Evolutionary conservation across 2,329 filamentous ascomycete species (phyloP), one percentile per base, ranked within the genome.

Genomic region (Rhynchosporium graminicola): DNA sequence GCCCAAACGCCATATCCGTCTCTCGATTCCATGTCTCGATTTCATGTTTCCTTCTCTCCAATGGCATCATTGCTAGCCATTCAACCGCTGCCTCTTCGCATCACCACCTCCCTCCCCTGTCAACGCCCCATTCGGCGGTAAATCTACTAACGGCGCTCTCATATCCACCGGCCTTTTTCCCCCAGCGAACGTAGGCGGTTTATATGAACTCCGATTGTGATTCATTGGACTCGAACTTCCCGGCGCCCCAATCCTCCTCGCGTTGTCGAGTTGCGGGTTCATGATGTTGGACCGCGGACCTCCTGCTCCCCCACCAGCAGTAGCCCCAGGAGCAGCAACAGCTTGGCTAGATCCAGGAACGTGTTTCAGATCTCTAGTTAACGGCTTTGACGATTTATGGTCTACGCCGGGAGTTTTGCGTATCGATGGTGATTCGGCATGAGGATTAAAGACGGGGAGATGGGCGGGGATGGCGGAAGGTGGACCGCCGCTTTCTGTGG

Each of bases 361-460:
- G 62, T 87, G 83, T 65, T 83, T 79, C 0, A 80, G 77, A 51
- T 79, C 81, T 65, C 82, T 83, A 3, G 82, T 83, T 1, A 97
- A 78, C 0, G 92, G 91, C 58, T 88, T 87, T 4, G 90, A 93
- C 31, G 63, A 88, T 28, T 79, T 86, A 72, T 96, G 91, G 71
- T 97, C 92, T 45, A 97, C 83, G 2, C 93, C 93, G 0, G 90
- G 89, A 0, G 94, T 97, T 73, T 94, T 93, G 65, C 91, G 86
- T 72, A 97, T 92, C 0, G 92, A 95, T 0, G 93, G 92, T 65
- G 88, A 91, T 70, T 93, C 89, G 5, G 86, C 82, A 62, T 87
- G 87, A 2, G 89, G 89, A 69, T 93, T 89, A 74, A 93, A 94
- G 29, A 81, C 78, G 12, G 85, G 81, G 5, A 78, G 78, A 7